A percentile compares a stretch with the other conserved stretches of the same genome.
These are phyloP conservation scores for Lumnitzera littorea DNA, from an alignment of 345 rosid species.

Conservation along the genomic window DNA sequence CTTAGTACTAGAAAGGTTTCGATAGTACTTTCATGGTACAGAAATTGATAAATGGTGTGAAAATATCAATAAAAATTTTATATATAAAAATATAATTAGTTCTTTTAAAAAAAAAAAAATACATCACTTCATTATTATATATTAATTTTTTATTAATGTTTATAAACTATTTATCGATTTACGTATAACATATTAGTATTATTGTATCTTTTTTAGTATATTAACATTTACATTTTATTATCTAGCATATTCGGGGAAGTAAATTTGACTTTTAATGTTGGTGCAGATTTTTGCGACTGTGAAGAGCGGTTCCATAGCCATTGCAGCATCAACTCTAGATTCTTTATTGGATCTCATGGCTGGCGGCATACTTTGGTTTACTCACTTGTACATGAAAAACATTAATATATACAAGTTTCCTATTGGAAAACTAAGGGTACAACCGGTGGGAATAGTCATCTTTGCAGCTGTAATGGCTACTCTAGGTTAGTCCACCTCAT, in stretches of 20 bases:
- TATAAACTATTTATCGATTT: too few species aligned
- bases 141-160: too few species aligned
- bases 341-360: constrained; percentile 14
- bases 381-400: constrained; percentile 8
- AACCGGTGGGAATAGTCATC: constrained; percentile 9
- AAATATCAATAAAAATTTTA: too few species aligned
- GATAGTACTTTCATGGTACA: too few species aligned
- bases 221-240: neutral
- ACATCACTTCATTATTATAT: too few species aligned
- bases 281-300: constrained; percentile 8
- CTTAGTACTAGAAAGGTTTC: too few species aligned
- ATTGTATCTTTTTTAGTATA: neutral
- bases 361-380: constrained; percentile 12
- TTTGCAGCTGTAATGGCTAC: constrained; percentile 14
- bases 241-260: neutral
- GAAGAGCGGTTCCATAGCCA: constrained; percentile 11
- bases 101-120: too few species aligned
- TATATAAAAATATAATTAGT: too few species aligned
- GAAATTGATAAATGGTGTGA: too few species aligned
- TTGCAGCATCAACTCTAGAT: constrained; percentile 12
- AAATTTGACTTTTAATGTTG: neutral
- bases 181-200: too few species aligned
- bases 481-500: constrained; percentile 2
- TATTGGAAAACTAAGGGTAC: constrained; percentile 13
- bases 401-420: constrained; percentile 11